Evolutionary conservation across 192 early-diverging fungal genomes (phyloP).

Genomic region (Podila epicladia): DNA sequence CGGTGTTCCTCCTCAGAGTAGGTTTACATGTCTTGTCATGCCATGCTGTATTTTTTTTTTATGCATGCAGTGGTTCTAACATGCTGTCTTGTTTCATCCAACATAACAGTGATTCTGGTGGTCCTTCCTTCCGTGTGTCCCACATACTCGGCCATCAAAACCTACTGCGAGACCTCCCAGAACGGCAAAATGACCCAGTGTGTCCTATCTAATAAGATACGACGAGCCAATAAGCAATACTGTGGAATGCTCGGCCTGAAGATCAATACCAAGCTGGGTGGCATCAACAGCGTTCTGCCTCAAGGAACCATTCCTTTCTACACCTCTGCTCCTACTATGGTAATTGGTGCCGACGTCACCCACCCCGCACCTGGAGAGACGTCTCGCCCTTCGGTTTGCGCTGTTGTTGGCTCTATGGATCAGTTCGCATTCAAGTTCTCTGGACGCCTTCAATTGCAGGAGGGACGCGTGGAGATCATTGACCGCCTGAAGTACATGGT

Average conservation of each 20-base stretch:
- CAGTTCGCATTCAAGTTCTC: conserved; percentile 5
- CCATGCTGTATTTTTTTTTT: not conserved
- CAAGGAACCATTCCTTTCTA: conserved; percentile 62
- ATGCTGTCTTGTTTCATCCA: not conserved
- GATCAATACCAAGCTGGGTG: conserved; percentile 77
- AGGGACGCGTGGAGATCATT: conserved; percentile 54
- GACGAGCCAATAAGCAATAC: conserved; percentile 66
- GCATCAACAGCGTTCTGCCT: conserved; percentile 9
- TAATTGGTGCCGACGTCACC: conserved; percentile 87
- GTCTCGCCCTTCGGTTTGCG: conserved; percentile 15
- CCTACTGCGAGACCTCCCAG: conserved; percentile 1
- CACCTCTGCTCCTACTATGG: conserved; percentile 69
- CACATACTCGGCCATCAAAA: conserved; percentile 16
- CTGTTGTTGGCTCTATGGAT: conserved; percentile 29
- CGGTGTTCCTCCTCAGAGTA: not conserved
- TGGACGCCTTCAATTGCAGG: conserved; percentile 10
- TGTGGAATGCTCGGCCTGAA: conserved; percentile 89
- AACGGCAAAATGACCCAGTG: conserved; percentile 23
- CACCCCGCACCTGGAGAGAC: conserved; percentile 72
- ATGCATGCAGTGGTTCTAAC: not conserved
- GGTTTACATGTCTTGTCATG: not conserved
- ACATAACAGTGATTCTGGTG: not conserved
- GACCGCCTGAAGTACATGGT: conserved; percentile 65
- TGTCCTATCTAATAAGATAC: not conserved
- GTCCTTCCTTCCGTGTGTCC: not conserved